Evolutionary conservation across 2,329 filamentous ascomycete genomes (phyloP).

Genomic region (Rhinocladiella similis): DNA sequence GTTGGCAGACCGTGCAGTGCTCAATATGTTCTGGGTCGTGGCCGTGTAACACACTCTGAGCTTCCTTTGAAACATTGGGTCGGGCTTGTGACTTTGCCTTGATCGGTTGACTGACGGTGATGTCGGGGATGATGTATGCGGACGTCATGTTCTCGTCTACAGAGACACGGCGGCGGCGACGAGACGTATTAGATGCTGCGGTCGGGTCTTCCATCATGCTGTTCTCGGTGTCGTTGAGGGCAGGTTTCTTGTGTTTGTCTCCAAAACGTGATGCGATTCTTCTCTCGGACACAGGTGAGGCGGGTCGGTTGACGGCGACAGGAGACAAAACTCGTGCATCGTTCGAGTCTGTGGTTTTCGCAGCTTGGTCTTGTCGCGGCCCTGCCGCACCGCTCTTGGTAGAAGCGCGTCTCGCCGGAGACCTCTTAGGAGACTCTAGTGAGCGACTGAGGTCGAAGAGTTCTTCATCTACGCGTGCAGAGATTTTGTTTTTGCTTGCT

Average conservation of each 20-base stretch:
- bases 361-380: constrained; percentile 15
- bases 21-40: constrained; percentile 52
- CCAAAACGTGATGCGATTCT: constrained; percentile 6
- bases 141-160: constrained; percentile 59
- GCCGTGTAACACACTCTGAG: constrained; percentile 43
- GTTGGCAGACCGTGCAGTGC: constrained; percentile 59
- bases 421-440: constrained; percentile 22
- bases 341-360: constrained; percentile 25
- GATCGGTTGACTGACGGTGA: constrained; percentile 47
- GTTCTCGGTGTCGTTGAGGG: constrained; percentile 26
- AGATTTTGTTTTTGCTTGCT: constrained; percentile 14
- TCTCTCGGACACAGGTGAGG: constrained; percentile 16
- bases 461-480: constrained; percentile 26
- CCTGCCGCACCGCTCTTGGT: constrained; percentile 15
- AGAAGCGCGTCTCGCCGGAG: constrained; percentile 10
- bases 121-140: constrained; percentile 64
- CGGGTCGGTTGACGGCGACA: constrained; percentile 8
- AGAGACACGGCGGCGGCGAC: constrained; percentile 50
- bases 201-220: constrained; percentile 27
- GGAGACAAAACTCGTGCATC: constrained; percentile 28
- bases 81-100: background rate
- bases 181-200: constrained; percentile 49
- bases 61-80: constrained; percentile 38
- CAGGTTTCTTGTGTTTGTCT: constrained; percentile 16
- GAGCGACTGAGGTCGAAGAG: constrained; percentile 29